Evolutionary conservation across 352 stramenopile genomes (phyloP).

Genomic region (Elongisporangium anandrum): DNA sequence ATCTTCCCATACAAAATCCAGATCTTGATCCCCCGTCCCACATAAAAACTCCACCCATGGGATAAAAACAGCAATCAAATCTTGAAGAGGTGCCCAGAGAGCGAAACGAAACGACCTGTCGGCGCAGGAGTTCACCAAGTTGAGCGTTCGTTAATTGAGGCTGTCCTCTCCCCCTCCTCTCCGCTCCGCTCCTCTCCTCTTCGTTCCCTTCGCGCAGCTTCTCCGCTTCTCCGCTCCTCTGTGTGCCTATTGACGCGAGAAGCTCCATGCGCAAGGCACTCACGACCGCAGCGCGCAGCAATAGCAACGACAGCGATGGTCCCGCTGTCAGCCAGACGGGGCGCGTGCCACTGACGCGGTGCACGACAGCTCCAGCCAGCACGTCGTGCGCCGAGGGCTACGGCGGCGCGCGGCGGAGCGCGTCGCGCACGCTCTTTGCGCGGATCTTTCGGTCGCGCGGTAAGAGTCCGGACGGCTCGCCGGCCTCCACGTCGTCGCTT

Average conservation of each 20-base stretch:
- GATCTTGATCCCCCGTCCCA: slow-evolving; percentile 6
- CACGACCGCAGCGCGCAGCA: slow-evolving; percentile 16
- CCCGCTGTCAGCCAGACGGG: slow-evolving; percentile 11
- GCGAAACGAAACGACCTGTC: not conserved
- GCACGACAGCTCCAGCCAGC: not conserved
- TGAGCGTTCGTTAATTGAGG: not conserved
- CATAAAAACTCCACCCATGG: slow-evolving; percentile 2
- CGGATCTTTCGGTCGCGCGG: slow-evolving; percentile 33
- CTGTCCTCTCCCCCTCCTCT: not conserved
- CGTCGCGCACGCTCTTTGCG: slow-evolving; percentile 22
- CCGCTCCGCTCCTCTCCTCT: not conserved
- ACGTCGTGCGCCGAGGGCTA: not conserved
- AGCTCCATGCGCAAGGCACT: not conserved
- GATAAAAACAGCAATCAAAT: slow-evolving; percentile 14
- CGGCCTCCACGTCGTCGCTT: not conserved
- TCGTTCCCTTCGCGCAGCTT: not conserved
- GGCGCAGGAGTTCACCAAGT: not conserved
- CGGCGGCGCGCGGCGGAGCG: not conserved
- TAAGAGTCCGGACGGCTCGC: slow-evolving; percentile 7
- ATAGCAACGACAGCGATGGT: slow-evolving; percentile 6
- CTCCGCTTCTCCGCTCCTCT: slow-evolving; percentile 5
- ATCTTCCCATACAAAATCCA: not conserved
- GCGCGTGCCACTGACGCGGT: slow-evolving; percentile 7
- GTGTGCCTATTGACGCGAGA: not conserved
- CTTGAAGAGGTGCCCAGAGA: slow-evolving; percentile 20